phyloP scores from a whole-genome alignment of 75 land plant genomes.

The Selaginella moellendorffii region DNA sequence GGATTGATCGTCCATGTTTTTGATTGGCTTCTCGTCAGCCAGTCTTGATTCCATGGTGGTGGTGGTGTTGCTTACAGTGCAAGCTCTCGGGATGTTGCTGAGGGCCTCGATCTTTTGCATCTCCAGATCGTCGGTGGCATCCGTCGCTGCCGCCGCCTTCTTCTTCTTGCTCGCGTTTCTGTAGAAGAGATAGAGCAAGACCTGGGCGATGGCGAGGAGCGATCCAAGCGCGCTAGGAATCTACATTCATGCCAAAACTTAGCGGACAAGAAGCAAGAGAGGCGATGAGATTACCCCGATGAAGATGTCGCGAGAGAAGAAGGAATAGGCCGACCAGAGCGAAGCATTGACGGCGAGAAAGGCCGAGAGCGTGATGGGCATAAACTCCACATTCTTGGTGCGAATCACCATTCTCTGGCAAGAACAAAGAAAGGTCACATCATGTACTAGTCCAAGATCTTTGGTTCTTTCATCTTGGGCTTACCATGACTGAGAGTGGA shows the following conservation, averaged over 20 bases:
- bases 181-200: neutral
- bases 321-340: conserved; percentile 5
- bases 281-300: neutral
- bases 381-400: neutral
- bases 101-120: no score
- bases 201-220: neutral
- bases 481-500: conserved; percentile 9
- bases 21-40: no score
- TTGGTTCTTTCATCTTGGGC: neutral
- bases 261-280: neutral
- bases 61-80: no score
- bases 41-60: no score
- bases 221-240: conserved; percentile 6
- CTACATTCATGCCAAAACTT: neutral
- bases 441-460: neutral
- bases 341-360: neutral
- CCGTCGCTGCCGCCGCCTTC: no score
- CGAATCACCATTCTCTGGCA: neutral
- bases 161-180: no score
- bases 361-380: conserved; percentile 2
- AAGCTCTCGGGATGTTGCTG: no score
- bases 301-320: conserved; percentile 1
- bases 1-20: no score
- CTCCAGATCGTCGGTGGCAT: no score
- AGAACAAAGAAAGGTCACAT: neutral